phyloP scores from a whole-genome alignment of 2,329 filamentous ascomycete genomes.

The Xylaria sp. region DNA sequence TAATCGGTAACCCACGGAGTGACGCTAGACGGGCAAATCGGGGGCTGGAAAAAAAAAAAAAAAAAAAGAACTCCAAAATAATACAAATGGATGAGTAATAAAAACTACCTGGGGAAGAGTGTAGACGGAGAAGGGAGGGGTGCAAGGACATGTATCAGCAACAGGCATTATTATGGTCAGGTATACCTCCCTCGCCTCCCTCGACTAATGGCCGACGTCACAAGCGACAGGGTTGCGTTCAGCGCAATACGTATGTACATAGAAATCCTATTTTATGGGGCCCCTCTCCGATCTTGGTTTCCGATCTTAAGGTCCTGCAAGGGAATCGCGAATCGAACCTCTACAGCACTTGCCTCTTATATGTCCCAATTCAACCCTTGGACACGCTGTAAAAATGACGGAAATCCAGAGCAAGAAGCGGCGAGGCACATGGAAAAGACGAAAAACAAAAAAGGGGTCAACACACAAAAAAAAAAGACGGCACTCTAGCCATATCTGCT shows the following conservation, averaged over 20 bases:
- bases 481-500: not conserved
- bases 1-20: not conserved
- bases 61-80: not conserved
- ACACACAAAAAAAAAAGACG: not conserved
- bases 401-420: constrained; percentile 7
- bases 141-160: not conserved
- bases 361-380: constrained; percentile 24
- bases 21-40: not conserved
- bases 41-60: not conserved
- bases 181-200: not conserved
- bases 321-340: constrained; percentile 35
- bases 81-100: not conserved
- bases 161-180: not conserved
- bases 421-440: not conserved
- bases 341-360: constrained; percentile 19
- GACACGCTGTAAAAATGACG: constrained; percentile 23
- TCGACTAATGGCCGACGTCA: constrained; percentile 35
- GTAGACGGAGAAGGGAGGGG: not conserved
- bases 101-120: not conserved
- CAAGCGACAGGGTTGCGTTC: constrained; percentile 25
- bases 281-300: constrained; percentile 35
- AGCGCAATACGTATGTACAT: constrained; percentile 7
- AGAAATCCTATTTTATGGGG: constrained; percentile 47
- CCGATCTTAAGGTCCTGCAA: constrained; percentile 45
- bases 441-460: not conserved